These are phyloP conservation scores for Lachancea quebecensis DNA, from an alignment of 805 yeast species.

Conservation along the genomic window DNA sequence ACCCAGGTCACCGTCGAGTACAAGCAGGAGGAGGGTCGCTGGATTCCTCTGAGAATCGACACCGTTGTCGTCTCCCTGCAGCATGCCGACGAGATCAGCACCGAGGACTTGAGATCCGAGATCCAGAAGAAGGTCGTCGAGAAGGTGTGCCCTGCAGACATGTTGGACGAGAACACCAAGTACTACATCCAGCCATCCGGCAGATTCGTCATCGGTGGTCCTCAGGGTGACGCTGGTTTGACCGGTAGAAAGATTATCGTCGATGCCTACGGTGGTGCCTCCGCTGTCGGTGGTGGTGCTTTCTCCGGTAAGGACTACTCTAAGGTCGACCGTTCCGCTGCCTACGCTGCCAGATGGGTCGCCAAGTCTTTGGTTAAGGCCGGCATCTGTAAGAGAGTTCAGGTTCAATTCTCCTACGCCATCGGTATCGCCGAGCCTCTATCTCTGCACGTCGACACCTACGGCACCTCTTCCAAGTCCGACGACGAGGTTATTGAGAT, in stretches of 20 bases:
- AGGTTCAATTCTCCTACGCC: constrained; percentile 98
- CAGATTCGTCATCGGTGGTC: constrained; percentile 99
- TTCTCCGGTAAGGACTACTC: constrained; percentile 99
- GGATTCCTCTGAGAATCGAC: constrained; percentile 92
- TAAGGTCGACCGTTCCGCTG: constrained; percentile 99
- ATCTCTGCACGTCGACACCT: constrained; percentile 94
- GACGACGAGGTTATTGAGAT: constrained; percentile 87
- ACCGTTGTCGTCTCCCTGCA: constrained; percentile 96
- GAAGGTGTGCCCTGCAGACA: constrained; percentile 85
- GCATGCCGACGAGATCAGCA: constrained; percentile 92
- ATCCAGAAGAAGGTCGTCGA: constrained; percentile 74
- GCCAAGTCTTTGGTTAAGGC: constrained; percentile 97
- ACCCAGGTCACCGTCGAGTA: constrained; percentile 99
- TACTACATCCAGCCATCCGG: constrained; percentile 99
- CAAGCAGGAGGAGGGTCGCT: constrained; percentile 90
- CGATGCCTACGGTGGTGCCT: constrained; percentile 99
- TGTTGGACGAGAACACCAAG: constrained; percentile 89
- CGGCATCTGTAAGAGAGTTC: constrained; percentile 91
- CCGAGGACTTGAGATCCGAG: constrained; percentile 82
- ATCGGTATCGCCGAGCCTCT: constrained; percentile 99
- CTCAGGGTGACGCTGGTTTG: constrained; percentile 99
- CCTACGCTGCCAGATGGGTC: constrained; percentile 99
- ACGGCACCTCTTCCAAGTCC: constrained; percentile 91
- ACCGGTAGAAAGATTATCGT: constrained; percentile 99
- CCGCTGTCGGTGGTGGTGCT: constrained; percentile 99